Base-by-base conservation (phyloP, 2,329 filamentous ascomycete genomes). In the Diaporthe vaccinii region DNA sequence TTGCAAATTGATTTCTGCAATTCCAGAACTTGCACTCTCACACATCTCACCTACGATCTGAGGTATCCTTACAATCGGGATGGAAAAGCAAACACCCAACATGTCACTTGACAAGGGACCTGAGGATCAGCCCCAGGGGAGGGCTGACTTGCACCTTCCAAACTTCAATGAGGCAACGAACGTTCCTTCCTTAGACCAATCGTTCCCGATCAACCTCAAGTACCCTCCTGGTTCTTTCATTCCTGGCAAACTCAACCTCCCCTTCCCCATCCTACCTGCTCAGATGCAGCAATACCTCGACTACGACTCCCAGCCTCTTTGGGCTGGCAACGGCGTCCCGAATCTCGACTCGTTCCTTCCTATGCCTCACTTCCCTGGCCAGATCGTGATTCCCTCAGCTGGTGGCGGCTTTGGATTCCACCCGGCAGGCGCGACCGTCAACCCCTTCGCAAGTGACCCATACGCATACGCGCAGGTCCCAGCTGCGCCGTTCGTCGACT, bases 301-400 rank as follows among this genome's bases (percentile, higher is more conserved):
- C 65, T 69, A 28, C 65, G 51, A 69, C 34, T 69, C 65, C 25
- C 65, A 69, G 65, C 65, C 49, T 53, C 9, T 69, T 1, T 69
- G 65, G 65, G 65, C 65, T 55, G 49, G 65, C 46, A 55, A 53
- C 31, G 34, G 34, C 49, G n/a, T 41, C 34, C 34, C 49, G 2
- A 55, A 28, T 34, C 36, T 69, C n/a, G 9, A 69, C 49, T 15
- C 49, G 49, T 69, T 55, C 65, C 34, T 69, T 14, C 65, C 34
- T 14, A 69, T 69, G 65, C 31, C 46, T 6, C n/a, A 28, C n/a
- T 9, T 55, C 34, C 14, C 15, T 25, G 49, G n/a, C 49, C 65
- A 69, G 22, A 41, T 69, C 49, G 34, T 10, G 34, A 20, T 17
- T 25, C 65, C 34, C 22, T 10, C 49, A 28, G 31, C 34, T n/a